Percentiles rank a stretch among this genome's conserved stretches.
phyloP scores from a whole-genome alignment of 2,329 filamentous ascomycete genomes.

The Alternaria hordeiaustralica region DNA sequence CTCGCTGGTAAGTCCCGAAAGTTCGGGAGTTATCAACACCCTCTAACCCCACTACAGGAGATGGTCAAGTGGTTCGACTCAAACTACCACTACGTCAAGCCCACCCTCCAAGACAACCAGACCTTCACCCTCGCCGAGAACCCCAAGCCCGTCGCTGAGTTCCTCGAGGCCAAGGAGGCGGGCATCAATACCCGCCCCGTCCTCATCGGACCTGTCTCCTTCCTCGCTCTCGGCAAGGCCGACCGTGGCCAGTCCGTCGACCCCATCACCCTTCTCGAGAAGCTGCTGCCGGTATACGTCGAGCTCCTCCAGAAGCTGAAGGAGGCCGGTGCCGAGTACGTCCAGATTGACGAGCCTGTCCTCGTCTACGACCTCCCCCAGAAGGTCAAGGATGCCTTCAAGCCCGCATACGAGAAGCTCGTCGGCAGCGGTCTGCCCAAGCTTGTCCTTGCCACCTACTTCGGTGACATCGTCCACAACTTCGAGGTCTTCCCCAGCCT shows the following conservation, averaged over 20 bases:
- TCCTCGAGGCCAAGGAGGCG: conserved; percentile 96
- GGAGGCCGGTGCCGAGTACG: conserved; percentile 91
- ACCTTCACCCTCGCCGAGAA: conserved; percentile 85
- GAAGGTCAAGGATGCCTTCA: conserved; percentile 96
- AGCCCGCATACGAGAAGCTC: conserved; percentile 94
- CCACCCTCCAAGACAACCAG: conserved; percentile 96
- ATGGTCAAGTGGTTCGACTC: conserved; percentile 99
- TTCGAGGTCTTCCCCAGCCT: conserved; percentile 82
- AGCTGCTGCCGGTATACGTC: conserved; percentile 92
- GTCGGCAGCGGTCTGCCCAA: conserved; percentile 81
- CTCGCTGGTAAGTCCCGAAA: conserved; percentile 63
- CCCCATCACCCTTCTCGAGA: conserved; percentile 91
- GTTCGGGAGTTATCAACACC: background rate
- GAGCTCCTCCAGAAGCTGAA: conserved; percentile 93
- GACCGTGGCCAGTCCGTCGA: conserved; percentile 93
- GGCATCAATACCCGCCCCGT: conserved; percentile 93
- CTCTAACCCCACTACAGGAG: conserved; percentile 62
- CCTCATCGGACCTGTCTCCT: conserved; percentile 93
- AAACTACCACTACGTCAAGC: conserved; percentile 99
- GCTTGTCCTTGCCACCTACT: conserved; percentile 94
- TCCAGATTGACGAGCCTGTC: conserved; percentile 98
- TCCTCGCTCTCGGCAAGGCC: conserved; percentile 97
- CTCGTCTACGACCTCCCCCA: conserved; percentile 91
- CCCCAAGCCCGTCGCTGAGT: conserved; percentile 94
- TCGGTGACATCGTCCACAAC: conserved; percentile 99